A percentile compares a stretch with the other conserved stretches of the same genome.
These are phyloP conservation scores for Sporothrix phasma DNA, from an alignment of 2,329 filamentous ascomycete species.

Conservation along the genomic window DNA sequence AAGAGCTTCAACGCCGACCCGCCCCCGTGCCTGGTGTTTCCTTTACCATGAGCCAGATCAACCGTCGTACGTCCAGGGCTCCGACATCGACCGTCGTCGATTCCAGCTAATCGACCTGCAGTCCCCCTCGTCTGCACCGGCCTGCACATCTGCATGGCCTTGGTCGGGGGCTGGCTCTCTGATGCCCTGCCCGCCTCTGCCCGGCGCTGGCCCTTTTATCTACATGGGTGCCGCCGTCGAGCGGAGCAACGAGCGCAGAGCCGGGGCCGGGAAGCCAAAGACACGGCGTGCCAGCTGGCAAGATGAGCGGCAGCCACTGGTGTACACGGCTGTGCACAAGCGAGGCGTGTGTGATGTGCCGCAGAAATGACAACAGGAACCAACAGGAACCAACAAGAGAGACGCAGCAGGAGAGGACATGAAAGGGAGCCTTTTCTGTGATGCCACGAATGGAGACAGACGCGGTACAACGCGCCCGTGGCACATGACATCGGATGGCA, in stretches of 20 bases:
- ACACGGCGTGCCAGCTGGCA: not conserved
- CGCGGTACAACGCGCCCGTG: not conserved
- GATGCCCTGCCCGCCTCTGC: slow-evolving; percentile 25
- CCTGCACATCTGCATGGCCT: slow-evolving; percentile 28
- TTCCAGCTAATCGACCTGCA: not conserved
- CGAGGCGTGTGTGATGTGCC: not conserved
- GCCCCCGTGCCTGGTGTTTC: slow-evolving; percentile 27
- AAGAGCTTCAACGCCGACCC: slow-evolving; percentile 31
- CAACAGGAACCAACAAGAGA: too few species aligned
- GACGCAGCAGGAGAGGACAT: too few species aligned
- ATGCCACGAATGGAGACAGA: not conserved
- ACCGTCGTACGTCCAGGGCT: slow-evolving; percentile 19
- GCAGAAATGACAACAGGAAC: not conserved
- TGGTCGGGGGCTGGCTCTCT: slow-evolving; percentile 30
- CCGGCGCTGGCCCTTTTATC: slow-evolving; percentile 31
- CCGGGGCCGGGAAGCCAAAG: not conserved
- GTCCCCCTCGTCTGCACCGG: slow-evolving; percentile 26
- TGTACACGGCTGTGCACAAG: not conserved
- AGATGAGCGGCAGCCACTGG: not conserved
- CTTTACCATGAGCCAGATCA: slow-evolving; percentile 28
- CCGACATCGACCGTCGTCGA: too few species aligned
- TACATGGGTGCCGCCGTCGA: slow-evolving; percentile 25
- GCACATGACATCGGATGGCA: too few species aligned
- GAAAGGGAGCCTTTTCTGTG: too few species aligned
- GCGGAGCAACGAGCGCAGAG: not conserved